Conservation (phyloP, 495 filamentous ascomycete species). For the Penicillium silybi region DNA sequence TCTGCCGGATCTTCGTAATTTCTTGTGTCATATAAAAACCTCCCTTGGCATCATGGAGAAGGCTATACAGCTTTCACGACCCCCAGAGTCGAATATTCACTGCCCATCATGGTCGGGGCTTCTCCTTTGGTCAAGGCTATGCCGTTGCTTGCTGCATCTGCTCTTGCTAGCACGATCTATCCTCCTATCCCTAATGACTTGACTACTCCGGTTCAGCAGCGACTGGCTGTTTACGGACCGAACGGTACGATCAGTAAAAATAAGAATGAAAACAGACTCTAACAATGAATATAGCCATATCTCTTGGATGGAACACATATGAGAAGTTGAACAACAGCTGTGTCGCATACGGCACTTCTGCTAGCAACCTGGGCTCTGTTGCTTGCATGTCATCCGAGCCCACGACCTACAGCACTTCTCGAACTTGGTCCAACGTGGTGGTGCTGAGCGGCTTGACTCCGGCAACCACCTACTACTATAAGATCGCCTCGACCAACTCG, state of each 20-base stretch:
- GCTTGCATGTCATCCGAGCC: constrained; percentile 33
- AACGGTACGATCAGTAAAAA: constrained; percentile 36
- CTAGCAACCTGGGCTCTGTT: constrained; percentile 17
- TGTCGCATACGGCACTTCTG: constrained; percentile 42
- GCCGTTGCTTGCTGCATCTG: constrained; percentile 39
- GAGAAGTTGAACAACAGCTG: constrained; percentile 32
- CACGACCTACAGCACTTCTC: constrained; percentile 47
- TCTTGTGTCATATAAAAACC: constrained; percentile 5
- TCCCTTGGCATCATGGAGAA: neutral
- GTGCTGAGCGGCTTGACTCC: constrained; percentile 37
- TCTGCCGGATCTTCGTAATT: neutral
- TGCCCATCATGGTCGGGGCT: constrained; percentile 14
- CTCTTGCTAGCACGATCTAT: constrained; percentile 43
- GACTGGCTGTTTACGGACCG: constrained; percentile 52
- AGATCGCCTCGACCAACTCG: constrained; percentile 55
- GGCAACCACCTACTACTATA: constrained; percentile 51
- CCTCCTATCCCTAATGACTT: constrained; percentile 50
- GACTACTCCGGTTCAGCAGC: constrained; percentile 56
- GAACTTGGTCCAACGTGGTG: constrained; percentile 50
- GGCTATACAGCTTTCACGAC: neutral
- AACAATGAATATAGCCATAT: constrained; percentile 38
- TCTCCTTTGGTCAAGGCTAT: constrained; percentile 19
- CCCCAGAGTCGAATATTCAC: neutral
- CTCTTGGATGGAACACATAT: constrained; percentile 56
- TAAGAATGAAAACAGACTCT: neutral